Base-by-base conservation (phyloP, 805 yeast species). In the Cyberlindnera misumaiensis region DNA sequence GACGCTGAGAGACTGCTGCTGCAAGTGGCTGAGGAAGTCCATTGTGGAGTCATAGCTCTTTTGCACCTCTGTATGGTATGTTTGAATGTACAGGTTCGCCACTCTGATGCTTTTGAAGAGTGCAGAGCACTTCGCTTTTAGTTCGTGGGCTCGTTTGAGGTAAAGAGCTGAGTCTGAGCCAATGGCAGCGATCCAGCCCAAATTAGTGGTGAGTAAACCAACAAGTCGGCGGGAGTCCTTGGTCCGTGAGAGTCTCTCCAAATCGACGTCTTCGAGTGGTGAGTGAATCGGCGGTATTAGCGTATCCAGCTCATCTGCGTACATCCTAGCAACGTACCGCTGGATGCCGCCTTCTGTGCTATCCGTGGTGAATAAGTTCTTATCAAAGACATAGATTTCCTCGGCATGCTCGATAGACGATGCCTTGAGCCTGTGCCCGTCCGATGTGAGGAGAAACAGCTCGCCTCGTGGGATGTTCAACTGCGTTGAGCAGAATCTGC, bases 361-460 rank as follows among this genome's bases (percentile, higher is more conserved):
- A 2, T 55, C 58, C 11, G 49, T 45, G 4, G 69, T 60, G 46
- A 82, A 81, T 33, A 75, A 58, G 33, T 77, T 67, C 53, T 80
- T 73, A 55, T 83, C 87, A 57, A 69, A 82, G 1, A 75, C 77
- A 54, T 71, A 81, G 4, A 81, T 63, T 42, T 78, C 83, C 37
- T 62, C 64, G 24, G 71, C 55, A 67, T 64, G 67, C 66, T 68
- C 51, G 65, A 67, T 53, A 64, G 72, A 54, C 18, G 47, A 38
- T 8, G 46, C 38, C 41, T 73, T 77, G 45, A 83, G 62, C 48
- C 73, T 76, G 33, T 75, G 68, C 0, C 89, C 89, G 54, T 72
- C 78, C 1, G 87, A 75, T 3, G 87, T 70, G 28, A 83, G 58
- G 11, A 83, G 60, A 46, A 82, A 66, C 31, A 70, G 47, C 36